Percentiles rank a stretch among this genome's conserved stretches.
These are phyloP conservation scores for Amaranthus palmeri DNA, from an alignment of 148 eudicot species.

Conservation along the genomic window DNA sequence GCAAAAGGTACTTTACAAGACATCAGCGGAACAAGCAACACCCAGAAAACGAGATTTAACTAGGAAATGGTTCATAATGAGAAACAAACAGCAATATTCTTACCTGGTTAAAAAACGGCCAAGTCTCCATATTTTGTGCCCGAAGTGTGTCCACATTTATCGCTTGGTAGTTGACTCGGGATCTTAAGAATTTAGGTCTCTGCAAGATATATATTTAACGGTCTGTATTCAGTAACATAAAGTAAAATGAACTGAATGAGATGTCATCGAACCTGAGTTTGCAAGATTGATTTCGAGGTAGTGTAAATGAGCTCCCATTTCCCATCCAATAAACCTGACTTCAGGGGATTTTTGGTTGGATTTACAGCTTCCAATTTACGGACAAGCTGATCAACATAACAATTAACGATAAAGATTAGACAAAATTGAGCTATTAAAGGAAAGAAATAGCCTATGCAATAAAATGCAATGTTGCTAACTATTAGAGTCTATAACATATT, in stretches of 20 bases:
- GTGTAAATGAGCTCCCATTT: conserved; percentile 98
- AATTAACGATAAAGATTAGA: conserved; percentile 11
- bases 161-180: conserved; percentile 71
- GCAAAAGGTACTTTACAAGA: too few relatives aligned
- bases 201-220: conserved; percentile 24
- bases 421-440: neutral
- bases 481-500: too few relatives aligned
- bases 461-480: too few relatives aligned
- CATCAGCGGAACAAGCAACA: neutral
- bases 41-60: neutral
- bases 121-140: conserved; percentile 78
- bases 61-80: too few relatives aligned
- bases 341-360: conserved; percentile 77
- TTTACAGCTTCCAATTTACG: conserved; percentile 76
- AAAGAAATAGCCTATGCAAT: neutral
- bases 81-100: neutral
- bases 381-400: conserved; percentile 51
- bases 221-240: neutral
- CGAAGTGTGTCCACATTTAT: conserved; percentile 75
- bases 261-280: conserved; percentile 39
- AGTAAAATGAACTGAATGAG: neutral
- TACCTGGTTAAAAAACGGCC: conserved; percentile 91
- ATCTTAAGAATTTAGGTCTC: conserved; percentile 80
- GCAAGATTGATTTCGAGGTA: conserved; percentile 79
- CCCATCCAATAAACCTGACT: conserved; percentile 71